A percentile compares a stretch with the other conserved stretches of the same genome.
Conservation (phyloP, 1,284 basidiomycete genomes). For the Sphagnurus paluster region DNA sequence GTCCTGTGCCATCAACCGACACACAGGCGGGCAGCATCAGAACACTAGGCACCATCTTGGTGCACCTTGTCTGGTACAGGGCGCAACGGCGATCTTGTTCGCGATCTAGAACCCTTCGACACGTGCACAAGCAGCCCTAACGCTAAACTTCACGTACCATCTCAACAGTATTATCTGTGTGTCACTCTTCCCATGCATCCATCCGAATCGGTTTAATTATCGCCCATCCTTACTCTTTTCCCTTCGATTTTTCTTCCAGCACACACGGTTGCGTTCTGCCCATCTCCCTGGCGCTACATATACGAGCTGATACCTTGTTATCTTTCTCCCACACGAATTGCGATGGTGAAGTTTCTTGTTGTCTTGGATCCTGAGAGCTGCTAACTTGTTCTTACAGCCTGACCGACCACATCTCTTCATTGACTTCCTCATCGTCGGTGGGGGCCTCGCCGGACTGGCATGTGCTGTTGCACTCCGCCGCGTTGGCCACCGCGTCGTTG, state of each 20-base stretch:
- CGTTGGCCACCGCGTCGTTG: constrained; percentile 54
- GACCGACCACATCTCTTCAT: constrained; percentile 30
- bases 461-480: constrained; percentile 54
- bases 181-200: constrained; percentile 4
- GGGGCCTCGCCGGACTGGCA: constrained; percentile 54
- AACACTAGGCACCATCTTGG: constrained; percentile 13
- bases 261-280: no score
- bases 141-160: constrained; percentile 8
- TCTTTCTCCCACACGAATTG: no score
- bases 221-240: not conserved
- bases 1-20: no score
- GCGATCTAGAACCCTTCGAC: not conserved
- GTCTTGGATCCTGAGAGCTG: no score
- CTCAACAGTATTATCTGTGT: not conserved
- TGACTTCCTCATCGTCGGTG: constrained; percentile 51
- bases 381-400: not conserved
- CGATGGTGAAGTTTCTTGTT: no score
- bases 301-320: no score
- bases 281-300: no score
- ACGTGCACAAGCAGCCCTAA: constrained; percentile 1
- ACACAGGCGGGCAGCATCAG: constrained; percentile 8
- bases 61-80: constrained; percentile 2
- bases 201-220: constrained; percentile 12
- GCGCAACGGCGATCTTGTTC: constrained; percentile 16
- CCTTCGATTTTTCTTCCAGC: not conserved